Percentiles rank a stretch among this genome's conserved stretches.
Evolutionary conservation across 352 stramenopile species (phyloP).

Genomic region (Aphanomyces invadans): DNA sequence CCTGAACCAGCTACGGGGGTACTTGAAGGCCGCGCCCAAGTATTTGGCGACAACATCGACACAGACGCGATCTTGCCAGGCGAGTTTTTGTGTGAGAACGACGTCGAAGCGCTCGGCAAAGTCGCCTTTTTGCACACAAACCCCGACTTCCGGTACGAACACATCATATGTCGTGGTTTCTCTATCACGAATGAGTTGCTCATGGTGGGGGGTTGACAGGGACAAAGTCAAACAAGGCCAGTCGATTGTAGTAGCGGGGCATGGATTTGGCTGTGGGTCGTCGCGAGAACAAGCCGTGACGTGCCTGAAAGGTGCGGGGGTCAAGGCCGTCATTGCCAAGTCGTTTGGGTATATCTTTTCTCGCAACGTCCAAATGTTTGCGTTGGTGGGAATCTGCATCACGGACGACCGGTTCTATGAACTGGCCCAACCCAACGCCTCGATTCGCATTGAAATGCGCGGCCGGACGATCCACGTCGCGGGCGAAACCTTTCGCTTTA

Average conservation of each 20-base stretch:
- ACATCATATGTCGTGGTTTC: neutral
- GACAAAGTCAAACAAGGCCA: conserved; percentile 67
- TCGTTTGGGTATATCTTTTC: conserved; percentile 86
- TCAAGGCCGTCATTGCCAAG: conserved; percentile 71
- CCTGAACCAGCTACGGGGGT: conserved; percentile 26
- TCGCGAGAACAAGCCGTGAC: conserved; percentile 80
- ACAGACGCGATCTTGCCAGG: conserved; percentile 81
- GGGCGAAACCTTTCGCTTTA: conserved; percentile 70
- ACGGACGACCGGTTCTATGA: conserved; percentile 77
- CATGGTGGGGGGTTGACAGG: no score
- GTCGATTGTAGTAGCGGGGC: conserved; percentile 65
- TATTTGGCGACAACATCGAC: conserved; percentile 86
- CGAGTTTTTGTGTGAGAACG: conserved; percentile 77
- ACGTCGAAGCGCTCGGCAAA: conserved; percentile 76
- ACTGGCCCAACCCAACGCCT: conserved; percentile 56
- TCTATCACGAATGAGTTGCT: neutral
- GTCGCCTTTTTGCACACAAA: conserved; percentile 80
- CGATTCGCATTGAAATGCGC: conserved; percentile 78
- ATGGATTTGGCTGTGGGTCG: conserved; percentile 77
- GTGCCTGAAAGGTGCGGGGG: conserved; percentile 65
- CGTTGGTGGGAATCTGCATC: conserved; percentile 69
- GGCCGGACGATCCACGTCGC: conserved; percentile 71
- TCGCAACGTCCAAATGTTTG: conserved; percentile 85
- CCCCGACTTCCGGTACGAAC: conserved; percentile 58
- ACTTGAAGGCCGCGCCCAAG: conserved; percentile 63